Evolutionary conservation across 495 filamentous ascomycete species (phyloP).

Genomic region (Podospora didyma): DNA sequence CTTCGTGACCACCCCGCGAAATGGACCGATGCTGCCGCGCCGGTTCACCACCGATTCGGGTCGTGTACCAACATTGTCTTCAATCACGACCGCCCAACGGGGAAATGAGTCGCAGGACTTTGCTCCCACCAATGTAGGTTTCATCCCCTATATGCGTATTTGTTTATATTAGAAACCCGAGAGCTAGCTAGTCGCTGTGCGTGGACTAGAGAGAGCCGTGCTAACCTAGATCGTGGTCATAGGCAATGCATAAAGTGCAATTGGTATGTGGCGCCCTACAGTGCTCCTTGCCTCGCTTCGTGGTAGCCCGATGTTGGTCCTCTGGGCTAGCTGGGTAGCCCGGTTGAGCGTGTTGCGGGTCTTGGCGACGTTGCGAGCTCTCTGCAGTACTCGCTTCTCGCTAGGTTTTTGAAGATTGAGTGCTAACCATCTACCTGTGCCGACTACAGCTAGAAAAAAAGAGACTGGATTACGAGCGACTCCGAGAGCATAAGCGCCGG

Average conservation of each 20-base stretch:
- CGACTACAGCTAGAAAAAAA: conserved; percentile 80
- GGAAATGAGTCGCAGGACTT: conserved; percentile 40
- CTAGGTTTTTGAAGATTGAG: neutral
- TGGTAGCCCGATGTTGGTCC: conserved; percentile 5
- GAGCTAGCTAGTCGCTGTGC: neutral
- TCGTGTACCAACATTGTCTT: conserved; percentile 75
- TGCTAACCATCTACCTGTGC: conserved; percentile 16
- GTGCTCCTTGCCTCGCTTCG: neutral
- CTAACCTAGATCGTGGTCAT: conserved; percentile 8
- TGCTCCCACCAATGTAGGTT: conserved; percentile 38
- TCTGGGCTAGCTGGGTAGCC: neutral
- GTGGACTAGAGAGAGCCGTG: neutral
- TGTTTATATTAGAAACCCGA: neutral
- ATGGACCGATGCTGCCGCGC: conserved; percentile 66
- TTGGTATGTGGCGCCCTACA: conserved; percentile 41
- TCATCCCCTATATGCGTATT: neutral
- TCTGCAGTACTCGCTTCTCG: neutral
- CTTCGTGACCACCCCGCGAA: conserved; percentile 66
- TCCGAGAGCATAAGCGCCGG: conserved; percentile 77
- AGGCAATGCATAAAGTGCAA: conserved; percentile 58
- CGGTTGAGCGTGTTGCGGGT: neutral
- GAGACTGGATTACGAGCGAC: conserved; percentile 76
- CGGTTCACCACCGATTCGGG: conserved; percentile 92
- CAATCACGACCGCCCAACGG: conserved; percentile 52
- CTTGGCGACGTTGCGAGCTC: neutral